Conservation (phyloP, 176 grass and related monocot species). For the Eragrostis nindensis region DNA sequence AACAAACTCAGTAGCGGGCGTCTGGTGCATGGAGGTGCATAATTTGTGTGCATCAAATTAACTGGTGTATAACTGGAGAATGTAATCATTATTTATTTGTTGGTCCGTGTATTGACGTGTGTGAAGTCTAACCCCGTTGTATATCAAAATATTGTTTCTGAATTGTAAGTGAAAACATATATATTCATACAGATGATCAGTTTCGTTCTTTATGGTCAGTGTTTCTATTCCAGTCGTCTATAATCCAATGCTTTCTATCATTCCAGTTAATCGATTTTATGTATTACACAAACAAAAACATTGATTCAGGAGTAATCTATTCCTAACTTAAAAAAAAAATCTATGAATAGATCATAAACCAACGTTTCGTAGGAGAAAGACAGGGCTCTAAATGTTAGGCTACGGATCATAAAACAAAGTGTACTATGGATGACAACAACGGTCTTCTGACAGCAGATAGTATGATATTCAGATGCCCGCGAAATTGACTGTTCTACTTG, state of each 20-base stretch:
- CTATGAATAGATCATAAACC: too few relatives aligned
- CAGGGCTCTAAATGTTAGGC: not conserved
- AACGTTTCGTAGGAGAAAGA: not conserved
- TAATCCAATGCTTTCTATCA: not conserved
- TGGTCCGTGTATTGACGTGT: conserved; percentile 29
- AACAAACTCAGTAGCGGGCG: conserved; percentile 30
- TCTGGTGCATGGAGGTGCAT: conserved; percentile 38
- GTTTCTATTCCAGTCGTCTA: not conserved
- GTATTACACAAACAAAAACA: not conserved
- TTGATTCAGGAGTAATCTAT: not conserved
- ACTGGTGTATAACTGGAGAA: conserved; percentile 51
- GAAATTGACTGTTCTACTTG: not conserved
- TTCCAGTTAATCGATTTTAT: not conserved
- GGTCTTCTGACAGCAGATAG: not conserved
- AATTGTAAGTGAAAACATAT: conserved; percentile 51
- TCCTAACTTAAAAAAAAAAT: too few relatives aligned
- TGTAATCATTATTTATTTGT: conserved; percentile 38
- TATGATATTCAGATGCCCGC: not conserved
- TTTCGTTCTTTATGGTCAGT: not conserved
- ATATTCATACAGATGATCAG: conserved; percentile 13
- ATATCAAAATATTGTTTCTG: conserved; percentile 39
- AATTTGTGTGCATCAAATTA: conserved; percentile 34
- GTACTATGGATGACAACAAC: not conserved
- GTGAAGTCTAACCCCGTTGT: conserved; percentile 44
- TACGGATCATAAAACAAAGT: not conserved